Evolutionary conservation across 805 yeast genomes (phyloP).

Genomic region (Starmerella vaccinii): DNA sequence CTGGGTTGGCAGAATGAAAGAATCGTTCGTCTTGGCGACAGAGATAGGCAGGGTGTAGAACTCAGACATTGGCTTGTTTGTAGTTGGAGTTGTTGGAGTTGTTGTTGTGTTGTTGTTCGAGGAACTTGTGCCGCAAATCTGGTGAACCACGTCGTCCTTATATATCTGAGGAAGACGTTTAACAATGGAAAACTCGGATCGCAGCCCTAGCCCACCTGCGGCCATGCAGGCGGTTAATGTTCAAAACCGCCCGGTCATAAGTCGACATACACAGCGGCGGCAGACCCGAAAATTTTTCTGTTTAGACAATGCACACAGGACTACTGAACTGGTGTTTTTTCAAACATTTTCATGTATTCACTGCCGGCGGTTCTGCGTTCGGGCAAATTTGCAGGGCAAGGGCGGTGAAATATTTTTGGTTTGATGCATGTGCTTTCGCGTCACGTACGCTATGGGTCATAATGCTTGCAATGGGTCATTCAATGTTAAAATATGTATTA

Average conservation of each 20-base stretch:
- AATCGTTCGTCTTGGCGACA: slow-evolving; percentile 21
- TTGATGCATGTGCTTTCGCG: neutral
- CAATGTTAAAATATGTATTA: neutral
- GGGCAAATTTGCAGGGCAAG: neutral
- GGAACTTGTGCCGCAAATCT: neutral
- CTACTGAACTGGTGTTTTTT: neutral
- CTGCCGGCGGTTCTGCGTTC: neutral
- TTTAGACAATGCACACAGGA: neutral
- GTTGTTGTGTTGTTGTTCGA: neutral
- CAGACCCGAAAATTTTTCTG: neutral
- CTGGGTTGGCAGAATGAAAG: slow-evolving; percentile 18
- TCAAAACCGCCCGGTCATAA: neutral
- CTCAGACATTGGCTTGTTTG: slow-evolving; percentile 21
- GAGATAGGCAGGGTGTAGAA: slow-evolving; percentile 22
- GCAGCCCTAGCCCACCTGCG: neutral
- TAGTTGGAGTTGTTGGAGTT: neutral
- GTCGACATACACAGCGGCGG: neutral
- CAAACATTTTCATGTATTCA: neutral
- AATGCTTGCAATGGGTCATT: neutral
- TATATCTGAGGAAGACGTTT: neutral
- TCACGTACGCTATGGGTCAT: neutral
- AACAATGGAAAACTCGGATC: neutral
- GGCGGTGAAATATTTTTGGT: neutral
- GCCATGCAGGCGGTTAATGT: neutral
- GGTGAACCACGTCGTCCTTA: neutral